A percentile compares a stretch with the other conserved stretches of the same genome.
phyloP scores from a whole-genome alignment of 306 rosid species.

The Cucurbita ficifolia region DNA sequence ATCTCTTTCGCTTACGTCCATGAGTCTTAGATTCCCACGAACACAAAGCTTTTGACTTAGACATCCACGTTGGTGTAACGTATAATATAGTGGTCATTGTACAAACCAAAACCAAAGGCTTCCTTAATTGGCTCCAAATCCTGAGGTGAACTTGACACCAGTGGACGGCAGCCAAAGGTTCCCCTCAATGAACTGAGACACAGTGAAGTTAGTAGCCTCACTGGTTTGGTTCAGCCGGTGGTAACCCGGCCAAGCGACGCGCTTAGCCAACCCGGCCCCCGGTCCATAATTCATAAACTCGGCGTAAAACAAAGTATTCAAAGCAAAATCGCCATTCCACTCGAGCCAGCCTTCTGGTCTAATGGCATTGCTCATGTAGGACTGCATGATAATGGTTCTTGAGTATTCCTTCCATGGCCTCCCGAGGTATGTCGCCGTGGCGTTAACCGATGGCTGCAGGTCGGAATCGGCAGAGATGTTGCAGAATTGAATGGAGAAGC shows the following conservation, averaged over 20 bases:
- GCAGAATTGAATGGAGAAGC: slow-evolving; percentile 77
- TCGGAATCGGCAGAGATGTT: slow-evolving; percentile 51
- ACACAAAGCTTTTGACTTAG: too few species aligned
- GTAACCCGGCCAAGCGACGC: slow-evolving; percentile 70
- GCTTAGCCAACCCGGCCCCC: slow-evolving; percentile 21
- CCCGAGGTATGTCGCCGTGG: slow-evolving; percentile 44
- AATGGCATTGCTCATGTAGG: slow-evolving; percentile 26
- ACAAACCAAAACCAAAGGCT: background rate
- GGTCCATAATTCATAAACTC: slow-evolving; percentile 66
- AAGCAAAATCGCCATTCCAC: slow-evolving; percentile 40
- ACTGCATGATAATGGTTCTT: slow-evolving; percentile 52
- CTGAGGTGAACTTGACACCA: slow-evolving; percentile 48
- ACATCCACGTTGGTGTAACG: too few species aligned
- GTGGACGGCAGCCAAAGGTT: slow-evolving; percentile 66
- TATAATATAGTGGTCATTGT: too few species aligned
- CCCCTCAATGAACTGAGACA: slow-evolving; percentile 56
- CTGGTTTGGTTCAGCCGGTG: slow-evolving; percentile 27
- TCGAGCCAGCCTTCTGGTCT: slow-evolving; percentile 76
- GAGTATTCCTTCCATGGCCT: slow-evolving; percentile 83
- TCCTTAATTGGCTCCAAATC: slow-evolving; percentile 11
- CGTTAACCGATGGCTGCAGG: slow-evolving; percentile 14
- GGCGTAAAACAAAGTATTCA: slow-evolving; percentile 46
- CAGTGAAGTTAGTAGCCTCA: slow-evolving; percentile 33
- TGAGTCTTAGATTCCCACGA: too few species aligned
- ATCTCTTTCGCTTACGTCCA: too few species aligned